phyloP scores from a whole-genome alignment of 805 yeast genomes.

The Myxozyma vanderwaltii region DNA sequence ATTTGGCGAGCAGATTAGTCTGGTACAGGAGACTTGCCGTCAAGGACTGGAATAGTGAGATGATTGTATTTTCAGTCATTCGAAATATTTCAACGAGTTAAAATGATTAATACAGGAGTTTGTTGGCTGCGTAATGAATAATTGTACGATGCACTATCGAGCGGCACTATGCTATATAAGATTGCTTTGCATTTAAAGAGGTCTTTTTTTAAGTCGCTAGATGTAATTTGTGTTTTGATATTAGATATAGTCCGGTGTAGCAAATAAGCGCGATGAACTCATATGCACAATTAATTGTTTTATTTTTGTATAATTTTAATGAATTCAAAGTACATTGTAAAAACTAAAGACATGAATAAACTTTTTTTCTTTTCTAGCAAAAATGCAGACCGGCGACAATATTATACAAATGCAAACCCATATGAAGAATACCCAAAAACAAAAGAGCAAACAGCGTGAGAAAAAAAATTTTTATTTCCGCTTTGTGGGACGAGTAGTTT shows the following conservation, averaged over 20 bases:
- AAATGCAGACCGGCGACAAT: not conserved
- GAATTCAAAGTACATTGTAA: too few relatives aligned
- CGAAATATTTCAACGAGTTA: not conserved
- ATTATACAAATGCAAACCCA: conserved; percentile 2
- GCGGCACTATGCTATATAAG: not conserved
- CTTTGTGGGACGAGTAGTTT: conserved; percentile 1
- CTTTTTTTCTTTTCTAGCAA: not conserved
- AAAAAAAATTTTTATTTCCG: conserved; percentile 4
- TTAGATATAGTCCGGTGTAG: too few relatives aligned
- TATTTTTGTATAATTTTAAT: too few relatives aligned
- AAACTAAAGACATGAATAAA: not conserved
- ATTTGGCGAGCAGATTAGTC: conserved; percentile 2
- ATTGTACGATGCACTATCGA: not conserved
- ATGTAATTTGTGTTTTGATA: too few relatives aligned
- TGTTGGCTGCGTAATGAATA: too few relatives aligned
- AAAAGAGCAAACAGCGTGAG: not conserved
- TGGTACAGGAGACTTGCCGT: conserved; percentile 38
- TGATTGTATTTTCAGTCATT: not conserved
- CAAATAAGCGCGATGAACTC: too few relatives aligned
- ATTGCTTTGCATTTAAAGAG: too few relatives aligned
- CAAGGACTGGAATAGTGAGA: not conserved
- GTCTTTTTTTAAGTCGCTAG: too few relatives aligned
- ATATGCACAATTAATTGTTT: too few relatives aligned
- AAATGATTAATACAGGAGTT: not conserved
- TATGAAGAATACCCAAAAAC: not conserved